These are phyloP conservation scores for Solidago caesia DNA, from an alignment of 129 eudicot species.

Conservation along the genomic window DNA sequence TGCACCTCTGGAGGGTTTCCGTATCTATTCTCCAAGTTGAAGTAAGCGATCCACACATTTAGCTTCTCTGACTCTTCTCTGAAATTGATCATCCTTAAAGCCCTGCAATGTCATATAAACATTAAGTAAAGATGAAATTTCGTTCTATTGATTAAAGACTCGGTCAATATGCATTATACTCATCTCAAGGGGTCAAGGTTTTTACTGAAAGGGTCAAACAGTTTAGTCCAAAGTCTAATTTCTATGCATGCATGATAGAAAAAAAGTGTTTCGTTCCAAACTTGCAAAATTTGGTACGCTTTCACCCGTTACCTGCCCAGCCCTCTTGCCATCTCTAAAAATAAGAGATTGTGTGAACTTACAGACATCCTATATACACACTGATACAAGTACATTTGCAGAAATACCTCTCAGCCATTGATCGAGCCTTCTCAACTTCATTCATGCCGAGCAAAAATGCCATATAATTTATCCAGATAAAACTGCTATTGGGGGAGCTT, in stretches of 20 bases:
- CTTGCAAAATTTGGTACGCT: background rate
- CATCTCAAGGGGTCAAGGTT: background rate
- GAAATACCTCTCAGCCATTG: slow-evolving; percentile 80
- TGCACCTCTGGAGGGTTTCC: slow-evolving; percentile 90
- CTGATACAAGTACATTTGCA: background rate
- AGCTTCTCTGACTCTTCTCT: slow-evolving; percentile 86
- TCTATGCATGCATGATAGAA: background rate
- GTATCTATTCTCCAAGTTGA: slow-evolving; percentile 81
- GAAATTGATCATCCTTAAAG: slow-evolving; percentile 80
- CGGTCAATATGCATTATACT: background rate
- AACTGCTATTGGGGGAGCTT: slow-evolving; percentile 90
- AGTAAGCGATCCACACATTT: slow-evolving; percentile 86
- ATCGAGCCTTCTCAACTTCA: slow-evolving; percentile 83
- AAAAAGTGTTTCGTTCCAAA: background rate
- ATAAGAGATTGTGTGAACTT: background rate
- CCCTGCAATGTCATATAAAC: slow-evolving; percentile 46
- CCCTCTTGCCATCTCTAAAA: background rate
- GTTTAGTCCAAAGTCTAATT: background rate
- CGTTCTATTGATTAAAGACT: background rate
- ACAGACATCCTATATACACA: background rate
- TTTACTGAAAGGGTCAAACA: background rate
- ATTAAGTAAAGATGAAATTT: no score
- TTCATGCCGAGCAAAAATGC: slow-evolving; percentile 58
- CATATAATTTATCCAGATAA: slow-evolving; percentile 92
- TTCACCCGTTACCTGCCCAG: background rate